phyloP scores from a whole-genome alignment of 768 basidiomycete genomes.

The Crassisporium funariophilum region DNA sequence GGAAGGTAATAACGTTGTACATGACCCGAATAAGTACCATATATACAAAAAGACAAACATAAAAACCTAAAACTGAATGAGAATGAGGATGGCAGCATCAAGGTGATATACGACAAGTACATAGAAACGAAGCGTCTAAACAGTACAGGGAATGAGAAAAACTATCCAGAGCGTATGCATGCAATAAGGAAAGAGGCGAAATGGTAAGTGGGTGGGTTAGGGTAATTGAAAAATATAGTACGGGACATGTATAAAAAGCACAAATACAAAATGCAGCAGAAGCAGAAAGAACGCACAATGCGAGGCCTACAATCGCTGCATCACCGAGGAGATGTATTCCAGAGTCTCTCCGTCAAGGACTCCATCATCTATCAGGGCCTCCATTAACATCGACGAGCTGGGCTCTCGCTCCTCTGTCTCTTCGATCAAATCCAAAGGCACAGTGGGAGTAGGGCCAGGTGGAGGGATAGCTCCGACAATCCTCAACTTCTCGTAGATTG shows the following conservation, averaged over 20 bases:
- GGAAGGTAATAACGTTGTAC: no score
- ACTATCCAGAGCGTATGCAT: constrained; percentile 9
- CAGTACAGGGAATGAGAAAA: constrained; percentile 1
- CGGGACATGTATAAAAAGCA: constrained; percentile 1
- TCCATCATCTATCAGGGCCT: constrained; percentile 36
- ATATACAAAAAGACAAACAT: no score
- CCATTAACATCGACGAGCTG: constrained; percentile 25
- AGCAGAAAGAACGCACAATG: background rate
- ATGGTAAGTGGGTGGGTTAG: constrained; percentile 1
- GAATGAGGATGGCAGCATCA: no score
- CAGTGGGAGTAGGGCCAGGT: constrained; percentile 25
- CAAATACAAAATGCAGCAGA: background rate
- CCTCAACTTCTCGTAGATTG: constrained; percentile 31
- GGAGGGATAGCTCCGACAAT: constrained; percentile 10
- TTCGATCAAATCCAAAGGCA: no score
- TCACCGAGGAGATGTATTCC: constrained; percentile 32
- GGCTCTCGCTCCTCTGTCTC: background rate
- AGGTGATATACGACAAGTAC: background rate
- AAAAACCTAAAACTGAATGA: no score
- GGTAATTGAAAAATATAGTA: background rate
- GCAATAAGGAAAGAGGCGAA: constrained; percentile 2
- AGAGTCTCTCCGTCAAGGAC: constrained; percentile 53
- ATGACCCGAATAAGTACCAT: no score
- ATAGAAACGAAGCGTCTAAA: no score
- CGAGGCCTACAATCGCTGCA: constrained; percentile 18